Conservation (phyloP, 257 asterid genomes). For the Solanum tacnaense region DNA sequence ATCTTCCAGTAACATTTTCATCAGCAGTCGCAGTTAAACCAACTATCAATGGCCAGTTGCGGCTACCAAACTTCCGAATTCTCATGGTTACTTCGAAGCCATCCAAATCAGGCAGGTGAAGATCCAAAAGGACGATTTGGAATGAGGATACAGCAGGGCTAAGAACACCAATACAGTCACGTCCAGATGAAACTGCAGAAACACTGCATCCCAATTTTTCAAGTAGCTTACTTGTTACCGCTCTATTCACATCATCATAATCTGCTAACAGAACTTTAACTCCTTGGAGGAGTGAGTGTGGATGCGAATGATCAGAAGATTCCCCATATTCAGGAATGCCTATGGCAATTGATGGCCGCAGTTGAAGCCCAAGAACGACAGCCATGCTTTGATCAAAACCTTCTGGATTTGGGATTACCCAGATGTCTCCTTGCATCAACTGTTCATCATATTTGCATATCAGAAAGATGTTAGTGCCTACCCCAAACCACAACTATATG, state of each 20-base stretch:
- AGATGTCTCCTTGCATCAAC: conserved; percentile 97
- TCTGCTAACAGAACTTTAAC: conserved; percentile 76
- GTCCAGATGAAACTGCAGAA: conserved; percentile 65
- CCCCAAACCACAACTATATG: neutral
- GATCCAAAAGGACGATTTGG: conserved; percentile 74
- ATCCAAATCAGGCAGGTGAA: conserved; percentile 75
- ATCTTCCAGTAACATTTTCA: conserved; percentile 38
- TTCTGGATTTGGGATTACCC: conserved; percentile 60
- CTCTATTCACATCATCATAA: conserved; percentile 64
- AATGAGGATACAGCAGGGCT: conserved; percentile 40
- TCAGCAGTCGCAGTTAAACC: conserved; percentile 60
- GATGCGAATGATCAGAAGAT: conserved; percentile 33
- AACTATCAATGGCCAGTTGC: conserved; percentile 67
- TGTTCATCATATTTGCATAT: conserved; percentile 15
- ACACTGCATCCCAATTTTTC: conserved; percentile 84
- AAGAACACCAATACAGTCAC: conserved; percentile 58
- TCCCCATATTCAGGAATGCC: conserved; percentile 53
- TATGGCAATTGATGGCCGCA: conserved; percentile 30
- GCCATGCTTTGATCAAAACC: conserved; percentile 80
- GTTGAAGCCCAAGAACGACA: conserved; percentile 63
- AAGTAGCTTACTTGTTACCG: conserved; percentile 67
- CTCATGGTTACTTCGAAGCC: conserved; percentile 68
- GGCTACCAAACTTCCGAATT: conserved; percentile 69
- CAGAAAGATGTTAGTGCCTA: neutral
- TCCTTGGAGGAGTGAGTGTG: conserved; percentile 56